Evolutionary conservation across 2,329 filamentous ascomycete genomes (phyloP), one percentile per base, ranked within the genome.

Genomic region (Dothistroma septosporum): DNA sequence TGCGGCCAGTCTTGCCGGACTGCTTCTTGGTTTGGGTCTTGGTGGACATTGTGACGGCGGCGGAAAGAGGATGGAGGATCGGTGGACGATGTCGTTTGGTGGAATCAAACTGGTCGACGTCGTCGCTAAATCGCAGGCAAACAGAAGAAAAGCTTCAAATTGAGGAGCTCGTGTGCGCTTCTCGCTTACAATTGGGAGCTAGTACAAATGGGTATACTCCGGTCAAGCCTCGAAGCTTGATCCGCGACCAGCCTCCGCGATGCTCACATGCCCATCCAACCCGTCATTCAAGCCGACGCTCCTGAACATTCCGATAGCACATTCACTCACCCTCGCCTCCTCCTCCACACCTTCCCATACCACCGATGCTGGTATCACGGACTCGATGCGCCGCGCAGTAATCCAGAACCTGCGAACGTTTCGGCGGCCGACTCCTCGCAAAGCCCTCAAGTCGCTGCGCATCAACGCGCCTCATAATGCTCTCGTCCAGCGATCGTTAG

Each of bases 1-100:
- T 96, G 79, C 92, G 91, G 76, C 81, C 79, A 83, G 89, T 89
- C 84, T 88, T 89, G 79, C 80, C 82, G 75, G 84, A 78, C 82
- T 87, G 88, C 82, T 86, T 85, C 75, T 71, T 79, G 76, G 72
- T 70, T 70, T 78, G 74, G 50, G 71, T 64, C 68, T 74, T 70
- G 72, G 64, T 74, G 63, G 78, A 72, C 78, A 80, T 80, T 72
- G 65, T 62, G 66, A 61, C 55, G 56, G 60, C 61, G 61, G 22
- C 32, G 57, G 62, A 47, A 58, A 58, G 58, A n/a, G n/a, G 55
- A 53, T 59, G 24, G 58, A 57, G 28, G 61, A 35, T 16, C 37
- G 50, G 54, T 31, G 53, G 32, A 16, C 24, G 47, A 44, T 32
- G 41, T 35, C 31, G 49, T 19, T 53, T 10, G 49, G 22, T 53